Evolutionary conservation across 2,329 filamentous ascomycete genomes (phyloP), one percentile per base, ranked within the genome.

Genomic region (Colletotrichum truncatum): DNA sequence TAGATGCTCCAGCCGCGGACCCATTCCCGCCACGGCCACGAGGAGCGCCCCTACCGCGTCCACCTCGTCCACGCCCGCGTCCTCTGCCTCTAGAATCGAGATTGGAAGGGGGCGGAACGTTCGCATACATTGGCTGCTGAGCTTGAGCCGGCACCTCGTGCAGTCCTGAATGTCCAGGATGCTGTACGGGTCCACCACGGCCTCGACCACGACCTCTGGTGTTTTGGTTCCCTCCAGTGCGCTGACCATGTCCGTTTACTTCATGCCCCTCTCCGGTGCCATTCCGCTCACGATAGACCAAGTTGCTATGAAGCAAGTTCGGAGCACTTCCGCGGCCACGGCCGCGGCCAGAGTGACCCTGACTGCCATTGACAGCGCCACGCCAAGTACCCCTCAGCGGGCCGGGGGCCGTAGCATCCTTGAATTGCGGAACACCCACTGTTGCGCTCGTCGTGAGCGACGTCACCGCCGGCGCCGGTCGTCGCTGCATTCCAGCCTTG

Each of bases 351-450:
- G 55, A 41, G 53, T 74, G 75, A 16, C 81, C 81, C 38, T 80
- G 76, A 38, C 78, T 76, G 23, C 78, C 75, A 61, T 84, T 82
- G 23, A 87, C 68, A 21, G 85, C 87, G 67, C 86, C 85, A 45
- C 87, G 85, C 82, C 85, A 91, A 23, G 81, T 81, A 2, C 86
- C 86, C 26, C 83, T 81, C 26, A 90, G 79, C 12, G 87, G 82
- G 6, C 32, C 64, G 12, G 88, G 88, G 1, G 84, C 78, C 1
- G 83, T 70, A 14, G 88, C 85, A 67, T 90, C 87, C 66, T 80
- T 83, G 70, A 85, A 86, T 75, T 95, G 91, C 64, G 85, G 82
- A 28, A 88, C 87, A 64, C 87, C 85, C 12, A 87, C 83, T 32
- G 84, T 78, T 85, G 89, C 71, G 12, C 81, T 79, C 10, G 85